Evolutionary conservation across 192 early-diverging fungal genomes (phyloP).

Genomic region (Coemansia sp.): DNA sequence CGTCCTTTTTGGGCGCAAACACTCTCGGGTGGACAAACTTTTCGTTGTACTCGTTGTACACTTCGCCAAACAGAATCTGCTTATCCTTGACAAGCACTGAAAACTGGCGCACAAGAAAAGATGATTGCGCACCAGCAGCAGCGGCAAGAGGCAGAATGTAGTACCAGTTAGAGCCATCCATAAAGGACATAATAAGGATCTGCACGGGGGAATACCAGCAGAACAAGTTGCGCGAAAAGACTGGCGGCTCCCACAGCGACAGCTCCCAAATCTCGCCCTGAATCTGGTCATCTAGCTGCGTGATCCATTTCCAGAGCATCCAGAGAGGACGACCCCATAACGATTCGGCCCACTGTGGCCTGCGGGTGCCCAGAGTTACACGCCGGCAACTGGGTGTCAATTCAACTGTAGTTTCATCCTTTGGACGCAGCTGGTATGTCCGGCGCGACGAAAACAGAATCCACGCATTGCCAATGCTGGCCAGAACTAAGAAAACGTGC

Average conservation of each 20-base stretch:
- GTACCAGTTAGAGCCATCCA: conserved; percentile 59
- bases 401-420: conserved; percentile 13
- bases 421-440: conserved; percentile 47
- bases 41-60: conserved; percentile 62
- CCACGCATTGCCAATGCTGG: conserved; percentile 45
- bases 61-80: conserved; percentile 61
- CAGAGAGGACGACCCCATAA: conserved; percentile 29
- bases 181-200: conserved; percentile 56
- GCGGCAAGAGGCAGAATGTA: conserved; percentile 59
- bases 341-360: conserved; percentile 44
- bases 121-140: conserved; percentile 56
- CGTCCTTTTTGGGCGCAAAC: conserved; percentile 61
- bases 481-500: conserved; percentile 26
- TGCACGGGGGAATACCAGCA: conserved; percentile 68
- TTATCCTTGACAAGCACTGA: conserved; percentile 59
- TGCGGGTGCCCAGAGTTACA: conserved; percentile 30
- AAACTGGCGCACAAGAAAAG: conserved; percentile 36
- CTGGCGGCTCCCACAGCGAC: conserved; percentile 50
- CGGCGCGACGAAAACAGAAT: conserved; percentile 29
- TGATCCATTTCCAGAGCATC: conserved; percentile 38
- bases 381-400: conserved; percentile 35
- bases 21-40: conserved; percentile 65
- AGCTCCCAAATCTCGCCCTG: conserved; percentile 56
- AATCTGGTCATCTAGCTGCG: conserved; percentile 36
- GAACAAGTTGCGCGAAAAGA: conserved; percentile 52